Evolutionary conservation across 345 rosid genomes (phyloP).

Genomic region (Diplotaxis tenuifolia): DNA sequence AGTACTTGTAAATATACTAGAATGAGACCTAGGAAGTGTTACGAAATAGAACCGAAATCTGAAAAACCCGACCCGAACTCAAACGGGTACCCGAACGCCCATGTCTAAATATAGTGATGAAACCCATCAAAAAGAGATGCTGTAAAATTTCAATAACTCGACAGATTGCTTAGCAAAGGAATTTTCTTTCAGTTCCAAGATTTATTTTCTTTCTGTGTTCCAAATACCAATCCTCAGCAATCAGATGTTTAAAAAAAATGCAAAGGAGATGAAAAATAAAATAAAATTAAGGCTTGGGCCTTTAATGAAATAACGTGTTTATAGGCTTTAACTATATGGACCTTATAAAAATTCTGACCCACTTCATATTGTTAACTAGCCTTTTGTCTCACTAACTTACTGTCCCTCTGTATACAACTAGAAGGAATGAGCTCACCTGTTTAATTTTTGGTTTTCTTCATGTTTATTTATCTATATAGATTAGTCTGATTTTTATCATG

Average conservation of each 20-base stretch:
- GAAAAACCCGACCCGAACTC: no score
- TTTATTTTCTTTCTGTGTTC: neutral
- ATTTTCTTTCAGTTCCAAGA: neutral
- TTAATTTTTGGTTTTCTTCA: no score
- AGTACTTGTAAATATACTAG: no score
- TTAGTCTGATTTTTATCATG: neutral
- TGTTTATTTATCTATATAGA: neutral
- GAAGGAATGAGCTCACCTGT: no score
- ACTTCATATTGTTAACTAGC: neutral
- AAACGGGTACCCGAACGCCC: no score
- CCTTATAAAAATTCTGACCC: neutral
- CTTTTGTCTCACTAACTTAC: neutral
- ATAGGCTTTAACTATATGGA: neutral
- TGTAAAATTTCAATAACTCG: neutral
- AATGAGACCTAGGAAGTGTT: no score
- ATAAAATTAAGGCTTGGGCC: neutral
- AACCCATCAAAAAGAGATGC: neutral
- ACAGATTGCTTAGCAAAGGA: neutral
- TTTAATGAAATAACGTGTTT: neutral
- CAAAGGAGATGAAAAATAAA: neutral
- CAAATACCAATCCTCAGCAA: neutral
- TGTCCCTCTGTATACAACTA: no score
- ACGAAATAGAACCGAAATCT: no score
- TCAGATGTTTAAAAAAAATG: neutral
- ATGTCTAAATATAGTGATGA: neutral